Conservation (phyloP, 2,329 filamentous ascomycete species). For the Microthyrium microscopicum region DNA sequence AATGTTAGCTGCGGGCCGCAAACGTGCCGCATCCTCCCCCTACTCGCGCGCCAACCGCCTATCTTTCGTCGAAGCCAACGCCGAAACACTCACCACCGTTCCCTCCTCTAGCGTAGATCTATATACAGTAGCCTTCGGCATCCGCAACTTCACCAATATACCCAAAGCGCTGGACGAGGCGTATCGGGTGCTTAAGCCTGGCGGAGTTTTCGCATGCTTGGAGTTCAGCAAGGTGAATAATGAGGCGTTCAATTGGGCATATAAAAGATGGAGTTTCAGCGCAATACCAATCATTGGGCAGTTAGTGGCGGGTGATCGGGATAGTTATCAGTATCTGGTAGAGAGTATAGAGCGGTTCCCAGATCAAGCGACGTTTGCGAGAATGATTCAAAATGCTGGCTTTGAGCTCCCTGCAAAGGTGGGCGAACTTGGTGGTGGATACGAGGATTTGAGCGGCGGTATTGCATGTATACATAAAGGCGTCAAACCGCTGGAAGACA, state of each 20-base stretch:
- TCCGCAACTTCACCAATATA: conserved; percentile 93
- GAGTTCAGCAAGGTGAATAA: conserved; percentile 83
- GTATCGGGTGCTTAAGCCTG: conserved; percentile 76
- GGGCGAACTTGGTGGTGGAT: conserved; percentile 38
- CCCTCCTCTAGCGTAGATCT: conserved; percentile 64
- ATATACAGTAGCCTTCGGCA: conserved; percentile 95
- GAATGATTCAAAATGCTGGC: conserved; percentile 69
- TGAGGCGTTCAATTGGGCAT: conserved; percentile 63
- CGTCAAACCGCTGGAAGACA: conserved; percentile 48
- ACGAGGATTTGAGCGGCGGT: conserved; percentile 79
- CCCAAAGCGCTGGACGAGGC: conserved; percentile 68
- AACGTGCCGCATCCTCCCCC: conserved; percentile 50
- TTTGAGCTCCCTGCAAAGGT: conserved; percentile 61
- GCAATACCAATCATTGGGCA: conserved; percentile 93
- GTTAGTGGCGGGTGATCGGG: conserved; percentile 79
- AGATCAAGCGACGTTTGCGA: conserved; percentile 64
- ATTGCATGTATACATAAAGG: conserved; percentile 95
- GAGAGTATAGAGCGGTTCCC: conserved; percentile 96
- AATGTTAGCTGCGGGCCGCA: conserved; percentile 79
- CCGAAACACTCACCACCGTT: conserved; percentile 54
- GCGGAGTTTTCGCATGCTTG: conserved; percentile 88
- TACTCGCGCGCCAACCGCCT: conserved; percentile 39
- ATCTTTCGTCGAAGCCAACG: conserved; percentile 80
- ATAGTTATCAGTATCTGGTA: conserved; percentile 95
- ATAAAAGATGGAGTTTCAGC: conserved; percentile 91